Conservation (phyloP, 176 grass and related monocot species). For the Paspalum vaginatum region DNA sequence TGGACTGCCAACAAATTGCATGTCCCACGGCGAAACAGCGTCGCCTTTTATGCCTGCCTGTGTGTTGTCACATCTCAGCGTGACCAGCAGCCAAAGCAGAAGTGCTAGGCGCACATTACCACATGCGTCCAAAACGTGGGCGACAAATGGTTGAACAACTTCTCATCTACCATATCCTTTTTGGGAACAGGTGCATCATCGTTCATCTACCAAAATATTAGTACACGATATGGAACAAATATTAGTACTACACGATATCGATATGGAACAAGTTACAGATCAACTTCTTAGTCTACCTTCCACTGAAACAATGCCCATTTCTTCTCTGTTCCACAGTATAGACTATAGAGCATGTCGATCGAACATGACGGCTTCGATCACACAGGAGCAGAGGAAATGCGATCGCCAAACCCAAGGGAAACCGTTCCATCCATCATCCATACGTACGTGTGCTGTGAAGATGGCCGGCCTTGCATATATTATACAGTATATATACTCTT, state of each 20-base stretch:
- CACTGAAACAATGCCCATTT: not conserved
- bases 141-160: constrained; percentile 23
- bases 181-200: not conserved
- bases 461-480: no score
- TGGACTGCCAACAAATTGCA: not conserved
- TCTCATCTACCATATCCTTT: constrained; percentile 7
- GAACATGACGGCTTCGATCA: not conserved
- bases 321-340: not conserved
- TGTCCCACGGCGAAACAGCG: not conserved
- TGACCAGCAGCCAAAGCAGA: not conserved
- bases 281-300: not conserved
- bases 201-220: constrained; percentile 19
- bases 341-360: not conserved
- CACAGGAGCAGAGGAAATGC: not conserved
- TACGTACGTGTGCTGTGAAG: no score
- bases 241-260: not conserved
- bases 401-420: not conserved
- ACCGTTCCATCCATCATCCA: not conserved
- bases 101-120: not conserved
- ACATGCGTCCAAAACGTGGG: constrained; percentile 3
- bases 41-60: not conserved
- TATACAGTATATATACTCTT: no score
- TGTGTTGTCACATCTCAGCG: not conserved
- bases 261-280: not conserved
- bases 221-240: not conserved